A percentile compares a stretch with the other conserved stretches of the same genome.
Conservation (phyloP, 2,329 filamentous ascomycete species). For the Ophiognomonia clavigignenti-juglandacearum region DNA sequence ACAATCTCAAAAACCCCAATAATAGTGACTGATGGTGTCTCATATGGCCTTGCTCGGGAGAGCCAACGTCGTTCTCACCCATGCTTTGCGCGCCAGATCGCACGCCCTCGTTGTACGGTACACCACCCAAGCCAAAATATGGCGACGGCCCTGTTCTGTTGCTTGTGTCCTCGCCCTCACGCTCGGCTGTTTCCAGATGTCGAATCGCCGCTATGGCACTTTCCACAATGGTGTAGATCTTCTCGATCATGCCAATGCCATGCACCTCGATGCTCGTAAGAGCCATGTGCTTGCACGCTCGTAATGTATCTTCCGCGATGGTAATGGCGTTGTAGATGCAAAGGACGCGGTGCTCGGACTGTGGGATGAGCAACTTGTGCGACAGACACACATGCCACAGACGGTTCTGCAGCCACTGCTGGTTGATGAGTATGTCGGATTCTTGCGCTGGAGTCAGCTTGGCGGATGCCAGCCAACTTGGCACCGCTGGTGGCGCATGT, state of each 20-base stretch:
- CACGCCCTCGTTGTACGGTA: background rate
- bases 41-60: background rate
- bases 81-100: background rate
- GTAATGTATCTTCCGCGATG: constrained; percentile 8
- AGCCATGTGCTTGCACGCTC: constrained; percentile 2
- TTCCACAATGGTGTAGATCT: constrained; percentile 9
- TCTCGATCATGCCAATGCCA: constrained; percentile 9
- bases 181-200: constrained; percentile 6
- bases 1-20: constrained; percentile 4
- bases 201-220: constrained; percentile 8
- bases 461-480: background rate
- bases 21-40: constrained; percentile 6
- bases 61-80: background rate
- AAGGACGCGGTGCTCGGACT: constrained; percentile 5
- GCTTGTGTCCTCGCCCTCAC: background rate
- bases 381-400: constrained; percentile 9
- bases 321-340: constrained; percentile 8
- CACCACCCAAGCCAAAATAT: background rate
- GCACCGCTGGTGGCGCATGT: background rate
- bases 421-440: constrained; percentile 10
- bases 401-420: constrained; percentile 11
- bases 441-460: constrained; percentile 4
- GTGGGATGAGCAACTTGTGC: constrained; percentile 8
- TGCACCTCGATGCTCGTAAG: constrained; percentile 10
- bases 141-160: background rate